These are phyloP conservation scores for Acacia pycnantha DNA, from an alignment of 331 rosid species.

Conservation along the genomic window DNA sequence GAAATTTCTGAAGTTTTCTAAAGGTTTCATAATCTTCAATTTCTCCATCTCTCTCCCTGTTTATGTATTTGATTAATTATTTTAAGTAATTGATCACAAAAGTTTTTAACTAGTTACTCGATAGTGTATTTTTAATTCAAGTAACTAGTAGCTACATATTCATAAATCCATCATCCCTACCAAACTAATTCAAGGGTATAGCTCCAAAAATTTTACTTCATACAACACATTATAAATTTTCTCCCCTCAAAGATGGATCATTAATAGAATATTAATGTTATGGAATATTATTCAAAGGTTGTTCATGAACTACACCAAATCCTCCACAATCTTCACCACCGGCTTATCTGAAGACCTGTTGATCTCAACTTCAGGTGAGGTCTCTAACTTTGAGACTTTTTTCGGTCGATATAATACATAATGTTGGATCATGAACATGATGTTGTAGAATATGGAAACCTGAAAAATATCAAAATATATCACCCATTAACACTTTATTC, in stretches of 20 bases:
- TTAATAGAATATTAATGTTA: neutral
- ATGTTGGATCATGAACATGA: conserved; percentile 80
- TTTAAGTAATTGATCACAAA: too few species aligned
- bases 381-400: conserved; percentile 24
- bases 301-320: neutral
- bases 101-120: too few species aligned
- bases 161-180: neutral
- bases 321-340: conserved; percentile 24
- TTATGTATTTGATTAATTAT: too few species aligned
- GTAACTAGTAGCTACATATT: neutral
- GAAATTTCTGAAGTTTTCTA: too few species aligned
- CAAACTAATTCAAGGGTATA: neutral
- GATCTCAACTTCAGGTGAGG: conserved; percentile 27
- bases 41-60: too few species aligned
- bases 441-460: conserved; percentile 68
- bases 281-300: too few species aligned
- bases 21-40: too few species aligned
- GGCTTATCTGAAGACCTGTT: conserved; percentile 34
- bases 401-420: conserved; percentile 56
- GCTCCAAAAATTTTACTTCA: neutral
- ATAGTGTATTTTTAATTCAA: too few species aligned
- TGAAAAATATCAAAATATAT: conserved; percentile 28
- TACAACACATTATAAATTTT: too few species aligned
- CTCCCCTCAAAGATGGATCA: too few species aligned
- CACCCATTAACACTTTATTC: neutral